Base-by-base conservation (phyloP, 2,329 filamentous ascomycete species). In the Sporothrix dimorphospora region DNA sequence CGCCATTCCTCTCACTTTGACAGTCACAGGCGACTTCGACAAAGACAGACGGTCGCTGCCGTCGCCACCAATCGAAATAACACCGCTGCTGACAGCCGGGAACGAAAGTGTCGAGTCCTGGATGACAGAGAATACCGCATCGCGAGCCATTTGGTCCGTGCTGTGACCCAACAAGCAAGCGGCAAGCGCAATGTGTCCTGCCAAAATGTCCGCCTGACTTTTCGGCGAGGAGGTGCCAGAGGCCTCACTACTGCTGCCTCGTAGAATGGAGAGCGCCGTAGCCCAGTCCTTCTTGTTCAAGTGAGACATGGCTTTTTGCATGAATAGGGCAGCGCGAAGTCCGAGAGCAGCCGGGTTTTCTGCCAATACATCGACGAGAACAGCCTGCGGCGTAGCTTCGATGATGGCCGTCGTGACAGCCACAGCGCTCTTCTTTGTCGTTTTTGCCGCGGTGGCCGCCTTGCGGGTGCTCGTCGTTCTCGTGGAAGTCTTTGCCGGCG, bases 51-150 rank as follows among this genome's bases (percentile, higher is more conserved):
- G 79, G 57, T 84, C 81, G n/a, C 73, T 75, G 73, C 82, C 82
- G 45, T 86, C 86, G 34, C 81, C 77, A 38, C 76, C 72, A 19
- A 78, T 72, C 0, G 34, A n/a, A 12, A 14, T 6, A 14, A 16
- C 67, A 12, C 73, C 71, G 73, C 81, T 78, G 30, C 83, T 82
- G 49, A 95, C 84, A 0, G 93, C 90, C 1, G 94, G 94, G 73
- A 95, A 91, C 0, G 94, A 97, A 34, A 98, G 90, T 0, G 94
- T 97, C 0, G 96, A 98, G 77, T 99, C 96, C 61, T 95, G 93
- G 19, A 98, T 87, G 11, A 95, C 92, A 21, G 93, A 97, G 80
- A 95, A 97, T 3, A 96, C 91, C 2, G 94, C 91, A 80, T 97
- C 93, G 4, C 88, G 87, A 14, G 90, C 87, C 84, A 97, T 92